Evolutionary conservation across 139 green algal species (phyloP).

Genomic region (Chlorella sp.): DNA sequence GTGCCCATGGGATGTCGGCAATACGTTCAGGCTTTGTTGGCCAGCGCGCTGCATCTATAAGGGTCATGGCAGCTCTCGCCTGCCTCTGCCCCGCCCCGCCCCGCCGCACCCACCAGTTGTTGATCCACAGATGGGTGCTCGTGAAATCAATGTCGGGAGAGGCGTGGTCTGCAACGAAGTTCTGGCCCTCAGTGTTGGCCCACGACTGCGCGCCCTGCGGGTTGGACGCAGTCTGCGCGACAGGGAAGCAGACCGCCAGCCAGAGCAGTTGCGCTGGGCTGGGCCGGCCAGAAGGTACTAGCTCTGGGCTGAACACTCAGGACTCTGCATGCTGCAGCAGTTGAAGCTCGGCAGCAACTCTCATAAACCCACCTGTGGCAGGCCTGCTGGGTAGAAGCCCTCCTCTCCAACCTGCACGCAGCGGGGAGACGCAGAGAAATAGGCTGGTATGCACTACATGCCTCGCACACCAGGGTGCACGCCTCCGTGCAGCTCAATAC

Average conservation of each 20-base stretch:
- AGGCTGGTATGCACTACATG: no score
- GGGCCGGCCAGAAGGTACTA: no score
- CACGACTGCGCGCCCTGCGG: conserved; percentile 28
- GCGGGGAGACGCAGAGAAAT: not conserved
- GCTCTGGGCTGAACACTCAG: not conserved
- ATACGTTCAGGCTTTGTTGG: not conserved
- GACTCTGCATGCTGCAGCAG: not conserved
- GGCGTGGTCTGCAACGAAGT: conserved; percentile 52
- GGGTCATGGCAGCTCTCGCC: not conserved
- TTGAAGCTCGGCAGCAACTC: not conserved
- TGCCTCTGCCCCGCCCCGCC: not conserved
- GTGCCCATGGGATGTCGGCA: not conserved
- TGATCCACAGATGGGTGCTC: conserved; percentile 38
- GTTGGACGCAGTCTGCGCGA: conserved; percentile 28
- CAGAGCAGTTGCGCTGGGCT: not conserved
- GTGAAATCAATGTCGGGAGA: conserved; percentile 49
- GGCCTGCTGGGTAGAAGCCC: conserved; percentile 49
- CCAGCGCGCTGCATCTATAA: not conserved
- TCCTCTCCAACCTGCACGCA: conserved; percentile 50
- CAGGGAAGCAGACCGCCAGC: not conserved
- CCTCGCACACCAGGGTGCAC: no score
- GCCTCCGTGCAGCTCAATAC: no score
- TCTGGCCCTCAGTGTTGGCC: conserved; percentile 45
- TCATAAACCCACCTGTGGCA: conserved; percentile 5
- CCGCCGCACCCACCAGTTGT: conserved; percentile 18